Percentiles rank a stretch among this genome's conserved stretches.
Conservation (phyloP, 2,329 filamentous ascomycete species). For the Neocucurbitaria cava region DNA sequence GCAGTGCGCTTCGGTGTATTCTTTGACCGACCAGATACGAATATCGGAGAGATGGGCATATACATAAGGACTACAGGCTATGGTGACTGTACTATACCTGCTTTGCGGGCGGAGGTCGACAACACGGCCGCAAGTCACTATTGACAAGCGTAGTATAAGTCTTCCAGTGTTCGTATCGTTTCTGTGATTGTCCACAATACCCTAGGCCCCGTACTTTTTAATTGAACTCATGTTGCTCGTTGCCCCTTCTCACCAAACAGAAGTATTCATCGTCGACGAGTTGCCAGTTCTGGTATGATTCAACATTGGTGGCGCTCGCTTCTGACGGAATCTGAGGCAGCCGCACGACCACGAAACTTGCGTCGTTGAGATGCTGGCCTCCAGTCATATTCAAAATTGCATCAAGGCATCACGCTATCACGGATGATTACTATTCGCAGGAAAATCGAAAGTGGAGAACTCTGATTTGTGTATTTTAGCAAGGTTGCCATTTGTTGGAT, state of each 20-base stretch:
- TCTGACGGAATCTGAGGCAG: not conserved
- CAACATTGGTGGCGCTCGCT: not conserved
- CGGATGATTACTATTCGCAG: not conserved
- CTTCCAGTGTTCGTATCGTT: not conserved
- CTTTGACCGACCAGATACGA: no score
- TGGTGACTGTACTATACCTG: no score
- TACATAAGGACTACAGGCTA: no score
- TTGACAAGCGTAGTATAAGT: no score
- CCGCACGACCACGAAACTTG: not conserved
- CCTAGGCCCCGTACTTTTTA: not conserved
- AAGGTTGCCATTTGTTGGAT: not conserved
- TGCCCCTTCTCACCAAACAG: not conserved
- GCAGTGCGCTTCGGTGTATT: not conserved
- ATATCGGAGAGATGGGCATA: no score
- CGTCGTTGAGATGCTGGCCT: not conserved
- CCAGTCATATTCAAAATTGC: not conserved
- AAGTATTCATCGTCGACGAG: not conserved
- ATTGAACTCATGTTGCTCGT: not conserved
- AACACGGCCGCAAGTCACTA: no score
- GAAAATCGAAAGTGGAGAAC: not conserved
- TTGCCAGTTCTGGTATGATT: not conserved
- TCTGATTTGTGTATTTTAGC: not conserved
- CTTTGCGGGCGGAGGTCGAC: no score
- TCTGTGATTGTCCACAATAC: not conserved
- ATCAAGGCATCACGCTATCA: not conserved